Evolutionary conservation across 23 red algal genomes (phyloP), one percentile per base, ranked within the genome.

Genomic region (Chondrus crispus): DNA sequence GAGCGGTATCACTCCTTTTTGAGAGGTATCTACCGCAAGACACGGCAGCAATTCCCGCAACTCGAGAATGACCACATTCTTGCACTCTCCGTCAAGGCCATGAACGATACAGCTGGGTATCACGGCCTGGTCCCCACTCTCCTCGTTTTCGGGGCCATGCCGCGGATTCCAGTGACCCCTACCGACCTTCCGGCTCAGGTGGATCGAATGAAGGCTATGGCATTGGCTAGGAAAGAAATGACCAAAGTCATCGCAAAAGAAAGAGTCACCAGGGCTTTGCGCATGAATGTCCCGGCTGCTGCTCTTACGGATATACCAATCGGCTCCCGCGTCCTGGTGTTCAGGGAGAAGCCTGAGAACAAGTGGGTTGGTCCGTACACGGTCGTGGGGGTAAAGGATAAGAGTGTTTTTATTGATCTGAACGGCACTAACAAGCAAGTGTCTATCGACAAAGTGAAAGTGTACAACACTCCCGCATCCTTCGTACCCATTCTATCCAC

Each of bases 241-340:
- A n/a, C n/a, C n/a, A 49, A 58, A 83, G 62, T 64, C 28, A 83
- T 62, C 5, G 36, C 79, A 3, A 64, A 58, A 50, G 79, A 83
- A 32, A 13, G 47, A 57, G 5, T 83, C 3, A 64, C 45, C 26
- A 3, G 33, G 14, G 79, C 79, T 11, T 39, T 83, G 3, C 39
- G 62, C 3, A 30, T 53, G 39, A 12, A 48, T 9, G 36, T 62
- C 6, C 79, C 79, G 22, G 29, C 45, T 39, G 50, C 79, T n/a
- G 55, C 52, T 3, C 4, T 19, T 24, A 60, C 10, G 50, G 24
- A 62, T 18, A 12, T 29, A 13, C 14, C 19, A 12, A 13, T 29
- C 32, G 28, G 66, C 12, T 13, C 14, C 12, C 19, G 14, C 12
- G 66, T 72, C 19, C 14, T n/a, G 66, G 32, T 72, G 19, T 72